phyloP scores from a whole-genome alignment of 805 yeast genomes.

The Myxozyma nipponensis region DNA sequence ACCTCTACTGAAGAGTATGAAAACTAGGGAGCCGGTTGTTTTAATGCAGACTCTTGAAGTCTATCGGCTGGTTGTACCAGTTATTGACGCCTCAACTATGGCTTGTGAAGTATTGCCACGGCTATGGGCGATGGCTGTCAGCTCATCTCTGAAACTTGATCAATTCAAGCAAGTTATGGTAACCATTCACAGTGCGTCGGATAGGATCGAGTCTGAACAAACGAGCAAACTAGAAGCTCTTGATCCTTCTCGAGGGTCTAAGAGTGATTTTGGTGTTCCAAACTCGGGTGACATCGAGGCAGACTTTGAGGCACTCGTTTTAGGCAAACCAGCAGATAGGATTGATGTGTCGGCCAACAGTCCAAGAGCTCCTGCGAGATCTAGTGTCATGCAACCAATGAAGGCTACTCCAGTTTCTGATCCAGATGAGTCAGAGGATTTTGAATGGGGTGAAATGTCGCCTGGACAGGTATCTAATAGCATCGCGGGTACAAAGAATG shows the following conservation, averaged over 20 bases:
- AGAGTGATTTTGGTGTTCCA: not conserved
- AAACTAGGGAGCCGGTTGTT: constrained; percentile 69
- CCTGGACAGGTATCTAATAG: not conserved
- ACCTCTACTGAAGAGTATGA: constrained; percentile 72
- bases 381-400: not conserved
- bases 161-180: constrained; percentile 44
- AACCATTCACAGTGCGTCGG: constrained; percentile 43
- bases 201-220: constrained; percentile 46
- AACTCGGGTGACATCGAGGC: constrained; percentile 19
- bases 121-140: constrained; percentile 49
- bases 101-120: constrained; percentile 56
- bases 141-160: constrained; percentile 42
- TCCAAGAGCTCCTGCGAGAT: not conserved
- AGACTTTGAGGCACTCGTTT: constrained; percentile 27
- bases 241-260: constrained; percentile 6
- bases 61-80: constrained; percentile 36
- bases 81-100: constrained; percentile 48
- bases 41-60: constrained; percentile 49
- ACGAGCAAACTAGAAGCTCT: constrained; percentile 34
- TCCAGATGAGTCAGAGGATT: constrained; percentile 13
- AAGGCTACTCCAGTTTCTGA: not conserved
- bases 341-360: not conserved
- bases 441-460: constrained; percentile 10
- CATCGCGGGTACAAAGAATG: not conserved
- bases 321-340: constrained; percentile 14